Base-by-base conservation (phyloP, 2,329 filamentous ascomycete genomes). In the Alternaria novae-zelandiae region DNA sequence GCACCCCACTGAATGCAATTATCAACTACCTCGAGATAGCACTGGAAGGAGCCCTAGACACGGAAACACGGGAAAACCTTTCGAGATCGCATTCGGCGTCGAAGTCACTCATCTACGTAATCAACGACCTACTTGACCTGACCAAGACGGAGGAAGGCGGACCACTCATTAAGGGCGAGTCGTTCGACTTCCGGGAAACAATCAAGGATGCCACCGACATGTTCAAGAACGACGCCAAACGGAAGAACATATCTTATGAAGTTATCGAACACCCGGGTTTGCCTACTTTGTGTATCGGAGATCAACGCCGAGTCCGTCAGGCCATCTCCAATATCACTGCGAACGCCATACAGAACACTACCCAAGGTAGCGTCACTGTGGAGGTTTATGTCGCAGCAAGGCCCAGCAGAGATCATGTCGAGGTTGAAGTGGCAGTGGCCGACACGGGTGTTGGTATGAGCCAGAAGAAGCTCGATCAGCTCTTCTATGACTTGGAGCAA, bases 21-120 rank as follows among this genome's bases (percentile, higher is more conserved):
- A 96, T 97, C 79, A 97, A 97, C 71, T 97, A 96, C 70, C 86
- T 97, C 1, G 94, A 97, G 71, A 97, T 97, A 67, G 94, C 94
- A 0, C 82, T 97, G 1, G 94, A 97, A 80, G 93, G 93, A 0
- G 82, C 85, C 0, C 82, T 97, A 4, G 94, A 97, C 67, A 83
- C 88, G 15, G 94, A 97, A 74, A 97, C 92, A 0, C 85, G 94
- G 20, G 94, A 97, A 6, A 96, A 96, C 64, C 82, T 97, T 6
- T 86, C 91, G 1, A 91, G 89, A 69, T 97, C 94, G 1, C 92
- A 97, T 75, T 96, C 93, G 0, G 94, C 94, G 5, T 97, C 94
- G 0, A 97, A 97, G 74, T 96, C 93, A 0, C 82, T 97, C 25
- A 95, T 97, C 5, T 97, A 96, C 75, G 93, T 97, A 10, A 97